Evolutionary conservation across 1,284 basidiomycete genomes (phyloP).

Genomic region (Irpex sp.): DNA sequence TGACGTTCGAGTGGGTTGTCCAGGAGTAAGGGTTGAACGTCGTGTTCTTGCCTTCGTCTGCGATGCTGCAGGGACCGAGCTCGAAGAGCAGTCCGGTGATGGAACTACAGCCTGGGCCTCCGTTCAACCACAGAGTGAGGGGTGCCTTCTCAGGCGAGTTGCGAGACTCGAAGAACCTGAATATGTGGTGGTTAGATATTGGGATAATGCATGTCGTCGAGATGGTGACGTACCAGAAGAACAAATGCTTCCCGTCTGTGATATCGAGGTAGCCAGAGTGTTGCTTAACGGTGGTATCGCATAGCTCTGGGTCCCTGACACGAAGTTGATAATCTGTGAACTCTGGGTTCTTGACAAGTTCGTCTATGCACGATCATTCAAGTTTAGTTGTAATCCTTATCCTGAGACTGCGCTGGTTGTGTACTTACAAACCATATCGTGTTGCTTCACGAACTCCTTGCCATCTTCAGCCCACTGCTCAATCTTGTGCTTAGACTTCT

Average conservation of each 20-base stretch:
- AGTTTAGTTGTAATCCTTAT: not conserved
- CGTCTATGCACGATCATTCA: constrained; percentile 41
- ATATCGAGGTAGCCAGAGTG: constrained; percentile 91
- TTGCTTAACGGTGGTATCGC: constrained; percentile 82
- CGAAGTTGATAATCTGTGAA: constrained; percentile 72
- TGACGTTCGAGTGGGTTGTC: constrained; percentile 41
- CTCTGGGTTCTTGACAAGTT: constrained; percentile 69
- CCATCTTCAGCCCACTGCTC: constrained; percentile 55
- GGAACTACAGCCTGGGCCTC: constrained; percentile 76
- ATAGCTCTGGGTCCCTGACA: constrained; percentile 71
- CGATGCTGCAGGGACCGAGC: constrained; percentile 80
- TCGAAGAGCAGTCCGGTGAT: constrained; percentile 82
- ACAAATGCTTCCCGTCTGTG: constrained; percentile 80
- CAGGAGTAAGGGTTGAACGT: constrained; percentile 57
- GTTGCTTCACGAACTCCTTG: constrained; percentile 62
- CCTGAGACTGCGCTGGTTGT: not conserved
- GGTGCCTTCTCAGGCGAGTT: constrained; percentile 72
- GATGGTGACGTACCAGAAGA: constrained; percentile 66
- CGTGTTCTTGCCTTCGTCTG: constrained; percentile 64
- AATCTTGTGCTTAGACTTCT: constrained; percentile 38
- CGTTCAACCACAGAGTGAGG: constrained; percentile 87
- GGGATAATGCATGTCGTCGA: constrained; percentile 6
- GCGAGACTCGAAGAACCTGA: constrained; percentile 84
- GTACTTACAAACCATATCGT: constrained; percentile 56
- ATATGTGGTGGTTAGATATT: not conserved